Percentiles rank a stretch among this genome's conserved stretches.
Conservation (phyloP, 169 alveolate genomes). For the Besnoitia besnoiti region DNA sequence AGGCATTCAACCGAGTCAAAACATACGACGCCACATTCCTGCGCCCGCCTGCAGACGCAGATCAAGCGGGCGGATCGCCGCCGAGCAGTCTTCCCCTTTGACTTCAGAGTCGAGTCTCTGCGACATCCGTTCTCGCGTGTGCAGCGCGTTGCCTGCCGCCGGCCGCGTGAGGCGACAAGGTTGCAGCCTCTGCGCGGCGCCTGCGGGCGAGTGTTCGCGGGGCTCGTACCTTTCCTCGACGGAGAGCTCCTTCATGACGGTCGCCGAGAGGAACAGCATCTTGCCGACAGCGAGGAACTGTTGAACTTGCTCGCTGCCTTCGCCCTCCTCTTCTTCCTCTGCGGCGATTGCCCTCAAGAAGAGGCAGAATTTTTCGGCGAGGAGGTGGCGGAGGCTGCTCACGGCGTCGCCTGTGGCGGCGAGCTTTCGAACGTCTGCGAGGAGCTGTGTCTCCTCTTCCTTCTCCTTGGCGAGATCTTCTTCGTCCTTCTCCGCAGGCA, state of each 20-base stretch:
- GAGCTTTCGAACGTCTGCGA: not conserved
- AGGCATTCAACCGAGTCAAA: too few relatives aligned
- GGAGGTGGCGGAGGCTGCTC: not conserved
- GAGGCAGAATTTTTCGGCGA: conserved; percentile 12
- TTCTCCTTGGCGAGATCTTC: not conserved
- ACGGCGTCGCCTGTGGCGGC: not conserved
- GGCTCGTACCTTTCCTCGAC: not conserved
- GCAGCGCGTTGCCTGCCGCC: not conserved
- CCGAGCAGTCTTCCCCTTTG: too few relatives aligned
- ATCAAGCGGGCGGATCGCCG: too few relatives aligned
- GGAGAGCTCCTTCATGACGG: not conserved
- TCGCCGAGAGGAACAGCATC: not conserved
- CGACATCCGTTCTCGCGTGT: not conserved
- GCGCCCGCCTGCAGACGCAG: too few relatives aligned
- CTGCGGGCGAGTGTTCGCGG: too few relatives aligned
- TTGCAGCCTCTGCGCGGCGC: too few relatives aligned
- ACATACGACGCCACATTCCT: too few relatives aligned
- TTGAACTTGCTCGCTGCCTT: not conserved
- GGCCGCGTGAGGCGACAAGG: too few relatives aligned
- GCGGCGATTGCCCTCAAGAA: conserved; percentile 11
- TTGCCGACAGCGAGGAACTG: conserved; percentile 42
- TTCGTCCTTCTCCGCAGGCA: conserved; percentile 20
- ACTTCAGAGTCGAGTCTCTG: too few relatives aligned
- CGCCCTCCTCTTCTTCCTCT: conserved; percentile 18
- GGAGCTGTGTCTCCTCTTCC: not conserved